Base-by-base conservation (phyloP, 164 flowering plant genomes). In the Kingdonia uniflora region DNA sequence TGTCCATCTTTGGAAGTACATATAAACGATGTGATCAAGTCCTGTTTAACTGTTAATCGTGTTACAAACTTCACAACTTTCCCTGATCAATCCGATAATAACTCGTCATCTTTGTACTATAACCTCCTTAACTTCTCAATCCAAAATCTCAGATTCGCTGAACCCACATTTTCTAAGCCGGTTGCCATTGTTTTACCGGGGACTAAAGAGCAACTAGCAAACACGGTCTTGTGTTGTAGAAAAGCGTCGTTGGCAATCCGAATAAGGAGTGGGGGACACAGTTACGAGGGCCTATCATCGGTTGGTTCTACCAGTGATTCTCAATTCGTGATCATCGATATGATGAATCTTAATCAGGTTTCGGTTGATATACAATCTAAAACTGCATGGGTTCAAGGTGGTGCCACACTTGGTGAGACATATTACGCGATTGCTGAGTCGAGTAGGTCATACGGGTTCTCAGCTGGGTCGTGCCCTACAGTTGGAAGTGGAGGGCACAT, bases 371-470 rank as follows among this genome's bases (percentile, higher is more conserved):
- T 51, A 20, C 41, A 33, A 7, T 11, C 39, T 5, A 29, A 19
- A 33, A 51, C 41, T 3, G 54, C 54, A 8, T 51, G 54, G 54
- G 42, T 51, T 10, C 21, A 51, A 19, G 33, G 26, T 16, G 65
- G 65, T 10, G 54, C 65, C 10, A 61, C 59, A 6, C 15, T 61
- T 10, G 65, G 65, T 19, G 53, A 54, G 47, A 20, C 49, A 2
- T 61, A 61, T 47, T 45, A 54, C 26, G 54, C 58, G 0, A 54
- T 61, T 12, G 52, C 58, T 5, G 19, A 38, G 1, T n/a, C 58
- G 0, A 61, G 54, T 21, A 22, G 2, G 15, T 20, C 29, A 1
- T 25, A 44, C 14, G 58, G 41, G 40, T 54, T 61, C 35, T 37
- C 65, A 12, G 65, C 49, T 10, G 65, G 58, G n/a, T 38, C 22